Conservation (phyloP, 768 basidiomycete genomes). For the Boletus barrowsii region DNA sequence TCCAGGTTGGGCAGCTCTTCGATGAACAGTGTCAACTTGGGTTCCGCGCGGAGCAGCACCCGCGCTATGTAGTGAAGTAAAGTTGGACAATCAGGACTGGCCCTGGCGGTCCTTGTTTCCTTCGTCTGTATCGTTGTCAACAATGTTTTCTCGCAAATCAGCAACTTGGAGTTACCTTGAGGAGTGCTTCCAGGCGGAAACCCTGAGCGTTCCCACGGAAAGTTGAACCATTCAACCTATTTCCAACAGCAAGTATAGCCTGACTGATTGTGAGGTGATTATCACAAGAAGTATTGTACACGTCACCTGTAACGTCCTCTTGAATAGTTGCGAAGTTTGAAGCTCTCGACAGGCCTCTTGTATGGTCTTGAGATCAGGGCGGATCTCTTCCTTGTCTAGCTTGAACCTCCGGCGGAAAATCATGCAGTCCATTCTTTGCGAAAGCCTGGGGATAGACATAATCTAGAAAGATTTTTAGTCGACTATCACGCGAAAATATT, state of each 20-base stretch:
- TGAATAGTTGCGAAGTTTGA: constrained; percentile 60
- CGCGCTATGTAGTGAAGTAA: constrained; percentile 88
- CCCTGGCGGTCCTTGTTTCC: constrained; percentile 76
- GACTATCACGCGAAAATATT: background rate
- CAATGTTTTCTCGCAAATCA: background rate
- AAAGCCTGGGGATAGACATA: constrained; percentile 70
- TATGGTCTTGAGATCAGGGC: constrained; percentile 75
- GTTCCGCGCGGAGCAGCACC: constrained; percentile 65
- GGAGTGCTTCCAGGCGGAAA: constrained; percentile 77
- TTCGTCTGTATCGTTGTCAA: constrained; percentile 52
- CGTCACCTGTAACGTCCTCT: constrained; percentile 61
- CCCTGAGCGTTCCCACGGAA: constrained; percentile 84
- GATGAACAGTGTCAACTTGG: constrained; percentile 64
- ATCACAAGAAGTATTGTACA: background rate
- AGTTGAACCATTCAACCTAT: constrained; percentile 74
- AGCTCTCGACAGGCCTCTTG: constrained; percentile 71
- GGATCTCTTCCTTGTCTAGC: constrained; percentile 77
- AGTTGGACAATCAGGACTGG: constrained; percentile 72
- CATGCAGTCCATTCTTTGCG: constrained; percentile 77
- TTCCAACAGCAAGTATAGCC: constrained; percentile 76
- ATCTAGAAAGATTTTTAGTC: constrained; percentile 47
- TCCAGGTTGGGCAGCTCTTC: constrained; percentile 81
- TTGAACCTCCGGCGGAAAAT: constrained; percentile 80
- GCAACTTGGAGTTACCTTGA: constrained; percentile 55
- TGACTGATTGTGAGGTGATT: constrained; percentile 25